phyloP scores from a whole-genome alignment of 2,329 filamentous ascomycete genomes.

The Pestalotiopsis sp. region DNA sequence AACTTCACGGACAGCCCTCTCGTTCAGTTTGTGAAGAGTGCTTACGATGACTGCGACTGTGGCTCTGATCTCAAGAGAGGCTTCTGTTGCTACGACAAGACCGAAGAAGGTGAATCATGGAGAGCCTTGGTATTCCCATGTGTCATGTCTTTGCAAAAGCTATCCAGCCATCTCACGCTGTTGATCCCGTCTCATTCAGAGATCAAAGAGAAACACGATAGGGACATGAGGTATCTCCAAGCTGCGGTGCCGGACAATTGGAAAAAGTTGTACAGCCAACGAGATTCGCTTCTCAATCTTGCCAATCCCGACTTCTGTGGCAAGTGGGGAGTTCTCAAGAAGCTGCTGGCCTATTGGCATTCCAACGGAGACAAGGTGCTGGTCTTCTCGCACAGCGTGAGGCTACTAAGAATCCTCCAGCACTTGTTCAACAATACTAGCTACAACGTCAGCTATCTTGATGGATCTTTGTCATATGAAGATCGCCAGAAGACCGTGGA shows the following conservation, averaged over 20 bases:
- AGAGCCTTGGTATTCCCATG: slow-evolving; percentile 81
- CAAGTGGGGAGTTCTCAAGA: slow-evolving; percentile 92
- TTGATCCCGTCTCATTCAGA: slow-evolving; percentile 73
- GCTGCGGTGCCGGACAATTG: slow-evolving; percentile 76
- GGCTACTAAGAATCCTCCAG: slow-evolving; percentile 80
- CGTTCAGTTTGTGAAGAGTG: slow-evolving; percentile 68
- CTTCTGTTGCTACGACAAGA: slow-evolving; percentile 72
- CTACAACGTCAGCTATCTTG: slow-evolving; percentile 90
- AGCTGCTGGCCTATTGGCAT: slow-evolving; percentile 88
- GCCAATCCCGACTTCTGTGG: slow-evolving; percentile 92
- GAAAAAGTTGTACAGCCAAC: slow-evolving; percentile 71
- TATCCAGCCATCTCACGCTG: slow-evolving; percentile 90
- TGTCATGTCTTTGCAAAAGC: slow-evolving; percentile 80
- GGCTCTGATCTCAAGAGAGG: slow-evolving; percentile 71
- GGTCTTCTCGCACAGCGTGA: slow-evolving; percentile 91
- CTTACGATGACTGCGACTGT: slow-evolving; percentile 71
- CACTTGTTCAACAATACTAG: slow-evolving; percentile 84
- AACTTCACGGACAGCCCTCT: slow-evolving; percentile 76
- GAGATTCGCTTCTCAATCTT: slow-evolving; percentile 79
- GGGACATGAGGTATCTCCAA: slow-evolving; percentile 74
- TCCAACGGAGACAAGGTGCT: slow-evolving; percentile 90
- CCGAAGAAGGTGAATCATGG: slow-evolving; percentile 70
- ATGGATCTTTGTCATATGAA: slow-evolving; percentile 81
- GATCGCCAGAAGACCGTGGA: slow-evolving; percentile 83
- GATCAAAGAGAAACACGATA: slow-evolving; percentile 71